A percentile compares a stretch with the other conserved stretches of the same genome.
Conservation (phyloP, 306 rosid genomes). For the Medicago ruthenica region DNA sequence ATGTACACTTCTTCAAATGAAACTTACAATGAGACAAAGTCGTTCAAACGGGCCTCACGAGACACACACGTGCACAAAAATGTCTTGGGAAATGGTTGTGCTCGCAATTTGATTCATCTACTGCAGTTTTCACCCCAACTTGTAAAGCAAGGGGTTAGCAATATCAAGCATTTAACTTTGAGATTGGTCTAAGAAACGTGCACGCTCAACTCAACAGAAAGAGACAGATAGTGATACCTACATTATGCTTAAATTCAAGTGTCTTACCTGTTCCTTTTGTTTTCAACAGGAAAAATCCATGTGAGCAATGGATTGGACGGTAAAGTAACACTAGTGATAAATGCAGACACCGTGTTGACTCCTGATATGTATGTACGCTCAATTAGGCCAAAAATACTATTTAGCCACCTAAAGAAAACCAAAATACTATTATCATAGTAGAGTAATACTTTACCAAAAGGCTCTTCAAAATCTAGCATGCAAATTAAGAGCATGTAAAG, state of each 20-base stretch:
- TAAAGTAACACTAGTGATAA: constrained; percentile 32
- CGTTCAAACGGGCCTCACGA: not conserved
- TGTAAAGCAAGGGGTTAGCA: not conserved
- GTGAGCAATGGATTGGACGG: constrained; percentile 4
- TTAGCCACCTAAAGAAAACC: constrained; percentile 22
- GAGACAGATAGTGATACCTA: constrained; percentile 28
- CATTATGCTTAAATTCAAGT: constrained; percentile 30
- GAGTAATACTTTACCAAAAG: constrained; percentile 15
- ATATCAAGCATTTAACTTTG: constrained; percentile 27
- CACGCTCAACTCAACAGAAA: constrained; percentile 20
- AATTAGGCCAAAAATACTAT: constrained; percentile 41
- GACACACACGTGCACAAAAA: constrained; percentile 17
- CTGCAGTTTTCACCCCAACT: constrained; percentile 33
- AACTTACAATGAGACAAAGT: not conserved
- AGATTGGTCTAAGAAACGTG: constrained; percentile 42
- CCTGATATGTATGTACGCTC: not conserved
- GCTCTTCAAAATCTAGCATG: constrained; percentile 35
- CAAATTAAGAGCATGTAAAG: constrained; percentile 12
- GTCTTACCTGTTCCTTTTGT: constrained; percentile 30
- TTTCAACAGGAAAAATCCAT: constrained; percentile 22
- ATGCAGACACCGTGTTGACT: constrained; percentile 30
- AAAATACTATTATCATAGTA: not conserved
- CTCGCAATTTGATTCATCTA: constrained; percentile 26
- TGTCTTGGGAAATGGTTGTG: constrained; percentile 36
- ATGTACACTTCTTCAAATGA: not conserved